Conservation (phyloP, 345 rosid genomes). For the Ceriops zippeliana region DNA sequence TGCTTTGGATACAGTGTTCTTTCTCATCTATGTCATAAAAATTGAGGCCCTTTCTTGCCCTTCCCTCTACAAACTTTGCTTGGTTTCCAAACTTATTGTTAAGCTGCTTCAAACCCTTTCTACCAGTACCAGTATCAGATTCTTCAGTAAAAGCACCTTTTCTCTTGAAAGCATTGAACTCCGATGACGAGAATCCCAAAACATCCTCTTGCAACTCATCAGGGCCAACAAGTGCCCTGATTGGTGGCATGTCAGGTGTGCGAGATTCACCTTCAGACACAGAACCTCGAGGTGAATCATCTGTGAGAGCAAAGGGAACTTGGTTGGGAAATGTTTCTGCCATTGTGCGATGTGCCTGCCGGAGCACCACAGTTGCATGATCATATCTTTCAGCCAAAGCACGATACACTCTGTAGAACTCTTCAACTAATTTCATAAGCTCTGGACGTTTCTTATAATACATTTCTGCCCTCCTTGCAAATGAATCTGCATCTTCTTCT, state of each 20-base stretch:
- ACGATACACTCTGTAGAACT: conserved; percentile 95
- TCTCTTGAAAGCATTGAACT: conserved; percentile 43
- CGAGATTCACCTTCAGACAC: conserved; percentile 54
- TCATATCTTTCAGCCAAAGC: conserved; percentile 98
- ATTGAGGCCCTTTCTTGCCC: conserved; percentile 72
- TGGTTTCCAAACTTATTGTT: conserved; percentile 38
- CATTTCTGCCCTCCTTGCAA: conserved; percentile 99
- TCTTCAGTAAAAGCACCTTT: conserved; percentile 67
- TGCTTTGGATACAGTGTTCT: conserved; percentile 25
- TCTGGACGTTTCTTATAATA: conserved; percentile 96
- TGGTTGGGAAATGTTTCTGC: conserved; percentile 95
- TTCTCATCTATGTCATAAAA: conserved; percentile 58
- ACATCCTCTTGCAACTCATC: conserved; percentile 62
- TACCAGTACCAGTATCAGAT: conserved; percentile 42
- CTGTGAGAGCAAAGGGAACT: conserved; percentile 54
- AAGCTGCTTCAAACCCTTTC: conserved; percentile 59
- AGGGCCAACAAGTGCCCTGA: conserved; percentile 48
- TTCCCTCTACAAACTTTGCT: conserved; percentile 42
- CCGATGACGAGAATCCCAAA: conserved; percentile 47
- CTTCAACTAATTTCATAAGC: conserved; percentile 97
- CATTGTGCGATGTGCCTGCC: conserved; percentile 92
- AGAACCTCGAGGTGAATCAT: conserved; percentile 59
- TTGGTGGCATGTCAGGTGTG: conserved; percentile 63
- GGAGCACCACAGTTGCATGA: conserved; percentile 88
- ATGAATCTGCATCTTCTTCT: conserved; percentile 99